Evolutionary conservation across 176 grass and related monocot genomes (phyloP), one percentile per base, ranked within the genome.

Genomic region (Alopecurus myosuroides): DNA sequence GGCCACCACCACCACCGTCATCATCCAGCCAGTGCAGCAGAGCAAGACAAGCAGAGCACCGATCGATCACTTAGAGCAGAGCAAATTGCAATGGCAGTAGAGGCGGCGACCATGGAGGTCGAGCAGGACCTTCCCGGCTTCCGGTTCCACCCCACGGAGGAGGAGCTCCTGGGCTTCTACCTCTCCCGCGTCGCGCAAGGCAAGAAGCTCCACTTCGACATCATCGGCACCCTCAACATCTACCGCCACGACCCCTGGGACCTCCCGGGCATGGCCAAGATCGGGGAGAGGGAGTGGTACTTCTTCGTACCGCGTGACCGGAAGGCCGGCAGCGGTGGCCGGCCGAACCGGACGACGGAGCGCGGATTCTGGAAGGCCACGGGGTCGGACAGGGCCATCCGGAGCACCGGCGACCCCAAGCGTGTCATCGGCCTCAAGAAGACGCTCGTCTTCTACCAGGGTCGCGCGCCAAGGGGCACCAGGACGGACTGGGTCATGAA

Each of bases 401-500:
- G 90, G 12, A 81, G 75, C 73, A 26, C 78, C 1, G 41, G 19
- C 9, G 76, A 93, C 46, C 82, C 87, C 5, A 98, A 88, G 67
- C 90, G 79, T 31, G 79, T 95, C 31, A 90, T 98, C 70, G 95
- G 95, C 2, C 77, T 98, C 52, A 98, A 93, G 87, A 98, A 98
- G 92, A 98, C 95, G 61, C 80, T 98, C 85, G 95, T 98, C 51
- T 98, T 91, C 91, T 98, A 98, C 82, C 53, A 77, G 65, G 95
- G 95, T 0, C 88, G 95, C 71, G 95, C 95, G 0, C 95, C 92
- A 1, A 86, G 84, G 17, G 95, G 95, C 18, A 88, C 76, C 48
- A 94, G 84, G 85, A 97, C 95, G 0, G 95, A 97, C 35, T 97
- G 95, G 95, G 79, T 97, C 82, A 97, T 97, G 95, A 97, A 94